Evolutionary conservation across 2,329 filamentous ascomycete genomes (phyloP).

Genomic region (Aspergillus neoniger): DNA sequence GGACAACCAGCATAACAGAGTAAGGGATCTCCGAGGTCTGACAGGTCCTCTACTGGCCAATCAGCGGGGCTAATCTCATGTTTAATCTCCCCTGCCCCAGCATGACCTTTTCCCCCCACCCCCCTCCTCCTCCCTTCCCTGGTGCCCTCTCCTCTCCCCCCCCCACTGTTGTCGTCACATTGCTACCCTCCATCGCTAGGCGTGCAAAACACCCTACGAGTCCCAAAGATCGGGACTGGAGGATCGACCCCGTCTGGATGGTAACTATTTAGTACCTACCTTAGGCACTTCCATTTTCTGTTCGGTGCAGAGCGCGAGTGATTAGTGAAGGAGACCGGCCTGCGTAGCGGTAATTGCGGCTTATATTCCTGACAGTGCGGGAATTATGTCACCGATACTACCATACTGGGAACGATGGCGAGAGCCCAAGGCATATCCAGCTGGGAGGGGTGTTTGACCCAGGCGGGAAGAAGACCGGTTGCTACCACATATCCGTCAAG

Average conservation of each 20-base stretch:
- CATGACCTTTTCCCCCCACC: neutral
- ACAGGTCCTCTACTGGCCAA: conserved; percentile 1
- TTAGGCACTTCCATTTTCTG: conserved; percentile 8
- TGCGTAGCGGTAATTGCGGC: neutral
- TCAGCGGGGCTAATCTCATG: neutral
- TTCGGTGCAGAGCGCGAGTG: conserved; percentile 3
- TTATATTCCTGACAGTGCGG: neutral
- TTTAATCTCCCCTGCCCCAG: conserved; percentile 7
- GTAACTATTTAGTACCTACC: conserved; percentile 3
- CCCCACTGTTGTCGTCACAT: conserved; percentile 2
- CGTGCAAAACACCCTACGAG: neutral
- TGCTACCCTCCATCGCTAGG: neutral
- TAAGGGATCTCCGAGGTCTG: conserved; percentile 7
- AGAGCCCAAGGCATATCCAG: neutral
- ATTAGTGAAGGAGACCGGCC: neutral
- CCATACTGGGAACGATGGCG: neutral
- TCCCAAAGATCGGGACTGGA: conserved; percentile 2
- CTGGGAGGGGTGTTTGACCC: neutral
- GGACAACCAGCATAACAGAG: neutral
- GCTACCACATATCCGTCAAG: neutral
- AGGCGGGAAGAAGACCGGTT: neutral
- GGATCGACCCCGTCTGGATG: conserved; percentile 5
- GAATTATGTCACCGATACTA: neutral
- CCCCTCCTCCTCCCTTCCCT: neutral
- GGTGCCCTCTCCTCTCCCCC: neutral